Conservation (phyloP, 2,329 filamentous ascomycete genomes). For the Calonectria leucothoes region DNA sequence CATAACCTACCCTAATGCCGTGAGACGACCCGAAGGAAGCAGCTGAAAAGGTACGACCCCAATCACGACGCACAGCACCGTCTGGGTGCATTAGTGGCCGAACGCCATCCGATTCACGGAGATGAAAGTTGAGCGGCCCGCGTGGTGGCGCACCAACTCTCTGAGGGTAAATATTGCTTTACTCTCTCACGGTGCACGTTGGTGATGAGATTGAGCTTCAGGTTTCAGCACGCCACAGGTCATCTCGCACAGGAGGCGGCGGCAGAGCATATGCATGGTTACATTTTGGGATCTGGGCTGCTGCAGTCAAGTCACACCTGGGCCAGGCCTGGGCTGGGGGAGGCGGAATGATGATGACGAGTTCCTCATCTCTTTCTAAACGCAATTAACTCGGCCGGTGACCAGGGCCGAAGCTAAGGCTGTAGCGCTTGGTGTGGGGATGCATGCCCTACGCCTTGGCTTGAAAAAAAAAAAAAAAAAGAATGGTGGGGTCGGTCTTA, state of each 20-base stretch:
- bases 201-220: background rate
- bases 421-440: background rate
- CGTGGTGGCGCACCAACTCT: background rate
- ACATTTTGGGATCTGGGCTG: background rate
- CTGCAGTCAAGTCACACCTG: background rate
- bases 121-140: background rate
- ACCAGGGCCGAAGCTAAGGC: background rate
- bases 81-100: background rate
- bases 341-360: too few relatives aligned
- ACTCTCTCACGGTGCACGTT: background rate
- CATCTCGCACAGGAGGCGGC: too few relatives aligned
- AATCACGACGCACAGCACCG: background rate
- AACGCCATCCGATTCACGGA: background rate
- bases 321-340: too few relatives aligned
- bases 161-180: too few relatives aligned
- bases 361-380: background rate
- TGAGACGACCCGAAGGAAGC: background rate
- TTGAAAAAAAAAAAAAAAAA: background rate
- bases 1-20: background rate
- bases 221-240: background rate
- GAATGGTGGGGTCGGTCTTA: too few relatives aligned
- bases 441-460: background rate
- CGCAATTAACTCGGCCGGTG: background rate
- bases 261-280: background rate
- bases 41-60: background rate